Evolutionary conservation across 2,329 filamentous ascomycete species (phyloP), one percentile per base, ranked within the genome.

Genomic region (Venturia aucupariae): DNA sequence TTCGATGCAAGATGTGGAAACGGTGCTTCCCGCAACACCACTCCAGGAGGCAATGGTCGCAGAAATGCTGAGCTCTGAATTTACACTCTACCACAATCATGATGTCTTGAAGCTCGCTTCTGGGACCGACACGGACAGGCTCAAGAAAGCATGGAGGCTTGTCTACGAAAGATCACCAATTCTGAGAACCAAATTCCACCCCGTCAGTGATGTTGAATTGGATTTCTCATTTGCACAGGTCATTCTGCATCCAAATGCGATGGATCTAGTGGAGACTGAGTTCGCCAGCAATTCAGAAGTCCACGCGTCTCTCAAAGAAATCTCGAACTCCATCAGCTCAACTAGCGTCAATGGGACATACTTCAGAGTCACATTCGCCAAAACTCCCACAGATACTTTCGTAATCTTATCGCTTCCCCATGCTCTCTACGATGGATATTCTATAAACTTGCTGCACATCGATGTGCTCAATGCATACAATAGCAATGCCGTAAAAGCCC

Each of bases 361-460:
- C 61, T 73, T 69, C 35, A 74, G 74, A 19, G 64, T 84, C 17
- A 75, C 73, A 3, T 61, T 80, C 4, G 68, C 79, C 24, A 67
- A 72, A 19, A 71, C 75, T 24, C 64, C 70, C 0, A 61, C 67
- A 6, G 71, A 75, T 19, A 71, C 63, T 3, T 82, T 81, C 65
- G 69, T 85, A n/a, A 65, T 84, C 4, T 72, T 97, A 0, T 92
- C 90, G 0, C 86, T 96, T 46, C 83, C 92, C 0, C 92, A 97
- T 74, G 90, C 92, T 1, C 80, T 96, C 24, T 97, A 97, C 68
- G 92, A 97, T 71, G 92, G 92, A 0, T 92, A 87, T 84, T 96
- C 92, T 2, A 81, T 97, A 15, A 79, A 80, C 3, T 76, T 95
- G 19, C 75, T 97, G 1, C 90, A 94, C 69, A 78, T 82, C 54